Evolutionary conservation across 768 basidiomycete genomes (phyloP).

Genomic region (Kwoniella bestiolae): DNA sequence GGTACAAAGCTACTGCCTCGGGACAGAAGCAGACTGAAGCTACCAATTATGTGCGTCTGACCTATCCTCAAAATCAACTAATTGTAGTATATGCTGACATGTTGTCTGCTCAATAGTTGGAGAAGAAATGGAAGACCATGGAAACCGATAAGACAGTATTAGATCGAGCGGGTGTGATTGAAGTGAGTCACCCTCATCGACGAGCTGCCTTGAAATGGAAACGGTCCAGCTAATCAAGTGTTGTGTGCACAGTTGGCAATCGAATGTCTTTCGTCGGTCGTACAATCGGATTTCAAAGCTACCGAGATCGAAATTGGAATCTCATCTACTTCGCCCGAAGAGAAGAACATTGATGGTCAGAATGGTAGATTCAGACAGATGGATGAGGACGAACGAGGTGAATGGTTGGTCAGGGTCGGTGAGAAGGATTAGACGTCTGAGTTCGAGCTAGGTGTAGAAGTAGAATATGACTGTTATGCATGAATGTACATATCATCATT

Average conservation of each 20-base stretch:
- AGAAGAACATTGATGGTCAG: constrained; percentile 63
- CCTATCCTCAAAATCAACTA: too few species aligned
- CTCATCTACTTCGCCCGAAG: constrained; percentile 75
- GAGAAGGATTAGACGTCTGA: constrained; percentile 57
- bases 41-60: constrained; percentile 74
- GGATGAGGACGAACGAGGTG: constrained; percentile 58
- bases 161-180: constrained; percentile 78
- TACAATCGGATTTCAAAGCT: constrained; percentile 93
- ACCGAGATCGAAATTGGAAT: constrained; percentile 96
- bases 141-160: constrained; percentile 78
- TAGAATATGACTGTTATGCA: constrained; percentile 3
- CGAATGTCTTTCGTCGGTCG: constrained; percentile 89
- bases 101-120: constrained; percentile 61
- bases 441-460: background rate
- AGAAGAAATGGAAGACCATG: constrained; percentile 98
- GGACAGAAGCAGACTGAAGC: constrained; percentile 96
- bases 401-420: constrained; percentile 58
- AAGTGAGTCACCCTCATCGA: constrained; percentile 66
- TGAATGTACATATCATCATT: constrained; percentile 4
- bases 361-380: constrained; percentile 57
- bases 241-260: constrained; percentile 83
- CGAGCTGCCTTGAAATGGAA: too few species aligned
- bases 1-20: constrained; percentile 94
- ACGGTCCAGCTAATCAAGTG: too few species aligned
- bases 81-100: constrained; percentile 23